Percentiles rank a stretch among this genome's conserved stretches.
Evolutionary conservation across 805 yeast species (phyloP).

Genomic region (Monosporozyma aquatica): DNA sequence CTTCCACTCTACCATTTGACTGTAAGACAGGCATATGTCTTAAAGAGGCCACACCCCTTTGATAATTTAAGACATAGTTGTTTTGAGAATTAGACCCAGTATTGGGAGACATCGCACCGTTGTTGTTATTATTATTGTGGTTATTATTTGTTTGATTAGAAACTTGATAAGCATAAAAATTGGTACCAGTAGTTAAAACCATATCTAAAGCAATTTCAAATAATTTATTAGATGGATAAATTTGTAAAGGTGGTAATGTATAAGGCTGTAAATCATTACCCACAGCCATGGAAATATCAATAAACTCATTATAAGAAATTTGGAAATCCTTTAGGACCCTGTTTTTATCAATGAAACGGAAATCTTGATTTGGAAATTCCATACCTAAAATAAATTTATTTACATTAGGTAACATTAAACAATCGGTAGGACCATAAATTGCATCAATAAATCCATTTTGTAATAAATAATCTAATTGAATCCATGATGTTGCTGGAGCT

Average conservation of each 20-base stretch:
- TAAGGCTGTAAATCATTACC: constrained; percentile 71
- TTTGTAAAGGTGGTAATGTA: constrained; percentile 43
- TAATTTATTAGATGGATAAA: constrained; percentile 24
- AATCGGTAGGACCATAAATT: constrained; percentile 78
- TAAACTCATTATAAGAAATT: constrained; percentile 55
- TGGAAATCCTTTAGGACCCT: constrained; percentile 52
- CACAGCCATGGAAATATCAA: constrained; percentile 66
- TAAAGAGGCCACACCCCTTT: constrained; percentile 59
- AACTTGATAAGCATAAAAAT: constrained; percentile 39
- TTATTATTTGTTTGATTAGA: constrained; percentile 31
- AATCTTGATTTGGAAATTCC: constrained; percentile 56
- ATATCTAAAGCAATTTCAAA: constrained; percentile 34
- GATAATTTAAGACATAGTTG: constrained; percentile 39
- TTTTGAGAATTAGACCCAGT: constrained; percentile 18
- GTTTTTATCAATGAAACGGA: constrained; percentile 53
- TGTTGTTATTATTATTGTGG: too few species aligned
- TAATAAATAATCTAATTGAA: constrained; percentile 67
- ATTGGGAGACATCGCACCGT: background rate
- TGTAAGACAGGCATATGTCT: constrained; percentile 68
- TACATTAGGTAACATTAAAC: constrained; percentile 48
- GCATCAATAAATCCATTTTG: constrained; percentile 53
- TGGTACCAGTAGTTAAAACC: constrained; percentile 35
- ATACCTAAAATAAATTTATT: constrained; percentile 67
- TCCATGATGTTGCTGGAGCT: constrained; percentile 75
- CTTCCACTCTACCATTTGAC: constrained; percentile 57